Conservation (phyloP, 345 rosid genomes). For the Arabidopsis arenosa region DNA sequence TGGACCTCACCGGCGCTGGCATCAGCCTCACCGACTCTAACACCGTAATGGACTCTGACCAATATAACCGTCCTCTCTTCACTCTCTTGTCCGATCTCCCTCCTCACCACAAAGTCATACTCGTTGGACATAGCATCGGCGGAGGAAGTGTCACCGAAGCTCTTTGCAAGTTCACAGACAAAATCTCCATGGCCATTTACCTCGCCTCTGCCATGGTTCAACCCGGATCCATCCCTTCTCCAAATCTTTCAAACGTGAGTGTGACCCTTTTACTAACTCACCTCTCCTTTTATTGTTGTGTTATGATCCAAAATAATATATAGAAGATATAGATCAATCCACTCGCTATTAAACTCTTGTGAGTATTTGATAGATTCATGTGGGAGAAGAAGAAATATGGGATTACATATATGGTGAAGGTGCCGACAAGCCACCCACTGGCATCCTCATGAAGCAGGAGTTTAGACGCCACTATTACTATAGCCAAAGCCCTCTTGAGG, state of each 20-base stretch:
- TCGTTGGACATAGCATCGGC: conserved; percentile 58
- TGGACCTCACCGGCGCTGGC: conserved; percentile 43
- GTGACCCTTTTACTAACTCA: conserved; percentile 20
- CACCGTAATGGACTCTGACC: conserved; percentile 25
- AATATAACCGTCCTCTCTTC: conserved; percentile 41
- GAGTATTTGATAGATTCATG: background rate
- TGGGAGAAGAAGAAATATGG: conserved; percentile 22
- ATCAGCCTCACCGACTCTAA: conserved; percentile 43
- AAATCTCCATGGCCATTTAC: conserved; percentile 52
- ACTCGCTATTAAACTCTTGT: background rate
- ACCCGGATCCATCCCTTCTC: conserved; percentile 41
- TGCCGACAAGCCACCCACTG: conserved; percentile 44
- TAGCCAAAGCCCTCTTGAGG: conserved; percentile 52
- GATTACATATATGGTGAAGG: conserved; percentile 47
- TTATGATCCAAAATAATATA: background rate
- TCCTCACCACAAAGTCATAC: conserved; percentile 30
- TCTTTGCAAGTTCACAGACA: conserved; percentile 44
- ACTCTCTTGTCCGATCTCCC: conserved; percentile 40
- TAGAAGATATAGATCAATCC: background rate
- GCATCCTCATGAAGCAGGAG: conserved; percentile 32
- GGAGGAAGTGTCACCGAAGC: conserved; percentile 54
- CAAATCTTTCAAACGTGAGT: conserved; percentile 17
- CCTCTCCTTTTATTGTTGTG: background rate
- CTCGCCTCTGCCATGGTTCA: conserved; percentile 52
- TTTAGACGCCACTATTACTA: conserved; percentile 40